These are phyloP conservation scores for Fagopyrum tataricum DNA, from an alignment of 148 eudicot species.

Conservation along the genomic window DNA sequence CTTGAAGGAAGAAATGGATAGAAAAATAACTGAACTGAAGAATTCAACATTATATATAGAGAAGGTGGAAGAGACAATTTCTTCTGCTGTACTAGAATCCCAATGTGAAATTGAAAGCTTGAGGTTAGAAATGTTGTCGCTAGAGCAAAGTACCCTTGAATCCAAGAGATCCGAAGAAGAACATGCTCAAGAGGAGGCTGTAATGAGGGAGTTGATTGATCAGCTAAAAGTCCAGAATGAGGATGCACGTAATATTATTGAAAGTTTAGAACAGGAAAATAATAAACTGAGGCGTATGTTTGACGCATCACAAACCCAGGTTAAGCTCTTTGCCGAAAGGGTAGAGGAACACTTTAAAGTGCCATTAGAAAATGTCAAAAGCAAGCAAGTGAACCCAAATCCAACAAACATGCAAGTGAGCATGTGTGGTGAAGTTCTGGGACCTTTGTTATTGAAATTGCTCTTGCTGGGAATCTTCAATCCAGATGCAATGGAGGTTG, in stretches of 20 bases:
- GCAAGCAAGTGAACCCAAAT: neutral
- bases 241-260: conserved; percentile 24
- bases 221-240: conserved; percentile 31
- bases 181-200: conserved; percentile 29
- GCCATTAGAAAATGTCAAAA: conserved; percentile 8
- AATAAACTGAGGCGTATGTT: conserved; percentile 34
- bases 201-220: conserved; percentile 29
- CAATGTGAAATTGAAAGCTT: conserved; percentile 85
- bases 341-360: conserved; percentile 31
- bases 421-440: conserved; percentile 28
- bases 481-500: conserved; percentile 24
- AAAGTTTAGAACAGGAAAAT: conserved; percentile 42
- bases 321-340: conserved; percentile 24
- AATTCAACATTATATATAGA: conserved; percentile 35
- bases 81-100: conserved; percentile 54
- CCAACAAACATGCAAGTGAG: conserved; percentile 12
- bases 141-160: conserved; percentile 38
- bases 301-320: conserved; percentile 26
- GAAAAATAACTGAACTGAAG: conserved; percentile 41
- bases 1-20: conserved; percentile 38
- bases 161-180: conserved; percentile 34
- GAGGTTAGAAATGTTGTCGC: conserved; percentile 47
- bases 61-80: conserved; percentile 56
- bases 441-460: conserved; percentile 30
- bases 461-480: conserved; percentile 23